These are phyloP conservation scores for Pluteus cervinus DNA, from an alignment of 768 basidiomycete genomes.

Conservation along the genomic window DNA sequence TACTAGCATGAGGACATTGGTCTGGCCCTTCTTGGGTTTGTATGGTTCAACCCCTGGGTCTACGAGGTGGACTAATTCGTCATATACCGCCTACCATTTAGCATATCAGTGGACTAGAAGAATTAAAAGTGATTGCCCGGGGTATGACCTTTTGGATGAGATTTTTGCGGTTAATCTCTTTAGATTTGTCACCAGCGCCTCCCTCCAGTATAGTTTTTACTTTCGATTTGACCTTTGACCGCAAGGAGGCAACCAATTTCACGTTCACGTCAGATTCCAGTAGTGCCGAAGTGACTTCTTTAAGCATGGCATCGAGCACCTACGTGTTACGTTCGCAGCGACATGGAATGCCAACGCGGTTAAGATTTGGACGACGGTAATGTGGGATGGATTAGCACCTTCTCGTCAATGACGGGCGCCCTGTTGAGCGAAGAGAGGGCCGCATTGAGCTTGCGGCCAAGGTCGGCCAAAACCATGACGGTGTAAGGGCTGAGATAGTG, in stretches of 20 bases:
- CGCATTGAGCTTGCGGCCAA: conserved; percentile 90
- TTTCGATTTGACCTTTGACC: conserved; percentile 86
- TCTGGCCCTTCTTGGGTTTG: conserved; percentile 92
- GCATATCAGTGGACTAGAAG: neutral
- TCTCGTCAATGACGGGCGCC: conserved; percentile 86
- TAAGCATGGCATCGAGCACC: conserved; percentile 92
- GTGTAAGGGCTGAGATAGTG: conserved; percentile 11
- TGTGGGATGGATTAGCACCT: conserved; percentile 39
- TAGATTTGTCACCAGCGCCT: conserved; percentile 58
- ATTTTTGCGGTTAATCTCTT: conserved; percentile 78
- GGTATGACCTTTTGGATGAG: conserved; percentile 79
- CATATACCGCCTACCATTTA: conserved; percentile 76
- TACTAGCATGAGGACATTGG: conserved; percentile 96
- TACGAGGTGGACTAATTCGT: conserved; percentile 91
- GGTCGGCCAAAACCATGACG: conserved; percentile 91
- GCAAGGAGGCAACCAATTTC: conserved; percentile 82
- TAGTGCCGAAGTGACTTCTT: conserved; percentile 90
- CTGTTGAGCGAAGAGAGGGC: conserved; percentile 87
- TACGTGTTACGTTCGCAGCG: conserved; percentile 23
- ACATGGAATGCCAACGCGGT: too few relatives aligned
- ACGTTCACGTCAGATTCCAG: conserved; percentile 98
- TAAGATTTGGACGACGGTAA: too few relatives aligned
- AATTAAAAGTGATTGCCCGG: neutral
- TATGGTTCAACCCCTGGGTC: conserved; percentile 95
- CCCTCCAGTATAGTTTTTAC: conserved; percentile 77